Percentiles rank a stretch among this genome's conserved stretches.
Evolutionary conservation across 805 yeast species (phyloP).

Genomic region (Hanseniaspora meyeri): DNA sequence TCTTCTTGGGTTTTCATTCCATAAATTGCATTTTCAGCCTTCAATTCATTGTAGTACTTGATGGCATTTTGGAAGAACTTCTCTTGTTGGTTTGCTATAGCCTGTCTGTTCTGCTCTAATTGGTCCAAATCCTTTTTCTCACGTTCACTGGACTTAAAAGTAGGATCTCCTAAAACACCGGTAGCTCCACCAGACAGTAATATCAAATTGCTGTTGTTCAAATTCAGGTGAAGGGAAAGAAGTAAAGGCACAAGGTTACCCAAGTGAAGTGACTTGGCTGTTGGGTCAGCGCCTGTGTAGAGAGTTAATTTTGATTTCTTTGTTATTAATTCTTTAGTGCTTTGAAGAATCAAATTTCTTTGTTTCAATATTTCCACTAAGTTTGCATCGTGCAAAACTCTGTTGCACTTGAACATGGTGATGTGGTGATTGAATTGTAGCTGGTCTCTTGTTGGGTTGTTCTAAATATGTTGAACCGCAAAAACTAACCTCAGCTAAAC

Average conservation of each 20-base stretch:
- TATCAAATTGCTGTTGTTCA: conserved; percentile 74
- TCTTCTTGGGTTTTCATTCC: not conserved
- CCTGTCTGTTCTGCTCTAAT: conserved; percentile 43
- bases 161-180: conserved; percentile 92
- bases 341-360: not conserved
- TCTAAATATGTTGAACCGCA: not conserved
- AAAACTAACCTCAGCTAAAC: too few relatives aligned
- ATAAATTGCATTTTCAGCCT: conserved; percentile 27
- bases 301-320: conserved; percentile 29
- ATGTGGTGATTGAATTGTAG: too few relatives aligned
- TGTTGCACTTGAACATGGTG: not conserved
- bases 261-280: conserved; percentile 77
- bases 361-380: conserved; percentile 2
- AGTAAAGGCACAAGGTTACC: conserved; percentile 84
- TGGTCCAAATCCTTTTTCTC: conserved; percentile 39
- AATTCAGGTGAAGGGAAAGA: conserved; percentile 68
- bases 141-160: conserved; percentile 77
- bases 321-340: conserved; percentile 19
- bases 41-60: conserved; percentile 38
- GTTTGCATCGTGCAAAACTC: not conserved
- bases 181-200: conserved; percentile 92
- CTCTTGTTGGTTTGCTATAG: conserved; percentile 51
- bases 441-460: not conserved
- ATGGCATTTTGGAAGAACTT: conserved; percentile 50
- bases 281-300: conserved; percentile 95